Evolutionary conservation across 805 yeast genomes (phyloP), one percentile per base, ranked within the genome.

Genomic region (Metschnikowia chrysomelidarum): DNA sequence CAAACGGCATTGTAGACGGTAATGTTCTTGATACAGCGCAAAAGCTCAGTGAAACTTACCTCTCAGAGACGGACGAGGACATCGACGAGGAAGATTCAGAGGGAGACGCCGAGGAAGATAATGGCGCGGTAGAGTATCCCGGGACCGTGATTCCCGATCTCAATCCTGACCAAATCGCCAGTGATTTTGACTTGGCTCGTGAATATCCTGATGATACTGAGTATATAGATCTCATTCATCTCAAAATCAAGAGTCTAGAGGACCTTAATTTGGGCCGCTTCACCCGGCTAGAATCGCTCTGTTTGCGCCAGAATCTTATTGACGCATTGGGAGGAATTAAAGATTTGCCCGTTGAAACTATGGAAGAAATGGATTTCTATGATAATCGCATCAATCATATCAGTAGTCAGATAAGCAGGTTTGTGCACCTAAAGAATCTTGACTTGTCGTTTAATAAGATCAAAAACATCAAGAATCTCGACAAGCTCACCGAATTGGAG

Each of bases 401-500:
- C 33, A 80, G 89, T 4, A 78, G 80, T 29, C 81, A 78, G 50
- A 55, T 87, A 13, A 77, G 73, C 42, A 76, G 77, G 30, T 73
- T 87, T 46, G 60, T 55, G 3, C 73, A 76, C 24, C 60, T 88
- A 43, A 71, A 59, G 37, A 71, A 54, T 34, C 67, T 93, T 49
- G 98, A 93, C 62, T 68, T 93, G 17, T 85, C 95, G 16, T 93
- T 93, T 64, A 93, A 93, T 60, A 85, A 82, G 54, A 86, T 91
- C 53, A 81, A 83, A 50, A 84, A 82, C 56, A 85, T 91, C 53
- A 85, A 86, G 62, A 86, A 88, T 57, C 49, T 91, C 27, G 83
- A 79, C 29, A 65, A 73, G 4, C 64, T 91, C 47, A 66, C 61
- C 1, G 67, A 80, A 5, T 60, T 93, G 47, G 78, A 77, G 46